Evolutionary conservation across 768 basidiomycete species (phyloP), one percentile per base, ranked within the genome.

Genomic region (Boletellus sp.): DNA sequence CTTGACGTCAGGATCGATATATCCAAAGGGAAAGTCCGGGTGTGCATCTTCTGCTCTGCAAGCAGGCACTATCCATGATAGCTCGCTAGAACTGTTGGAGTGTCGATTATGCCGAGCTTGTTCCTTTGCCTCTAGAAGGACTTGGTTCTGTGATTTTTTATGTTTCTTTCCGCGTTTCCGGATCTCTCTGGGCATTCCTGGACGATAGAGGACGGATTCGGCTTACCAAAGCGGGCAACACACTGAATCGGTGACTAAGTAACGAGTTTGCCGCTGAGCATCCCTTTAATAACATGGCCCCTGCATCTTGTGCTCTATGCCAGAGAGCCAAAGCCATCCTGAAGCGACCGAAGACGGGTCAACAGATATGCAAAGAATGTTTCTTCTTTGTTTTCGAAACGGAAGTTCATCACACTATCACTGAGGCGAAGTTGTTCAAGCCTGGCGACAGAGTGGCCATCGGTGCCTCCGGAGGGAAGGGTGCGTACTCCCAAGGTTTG

Each of bases 341-440:
- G 36, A 94, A 90, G 62, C 77, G 96, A 16, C 96, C 95, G 3
- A 99, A 99, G 70, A 99, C 94, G 1, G 93, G 93, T 0, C 94
- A 97, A 63, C 92, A 94, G 66, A 94, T 98, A 52, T 99, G 96
- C 76, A 88, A 86, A 68, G 84, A 87, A 34, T 99, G 96, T 66
- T 96, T 94, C 72, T 99, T 92, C 74, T 83, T 83, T 57, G 94
- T 97, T 35, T 99, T 99, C 60, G 96, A 99, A 75, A 95, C 93
- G 1, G 96, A 99, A 67, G 86, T 99, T 24, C 96, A 99, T 73
- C 87, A 94, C 65, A 97, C 96, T 1, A 97, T 98, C 64, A 83
- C 75, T 6, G 79, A 90, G 60, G 80, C 90, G 11, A 74, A 74
- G 48, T 75, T 99, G 4, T 99, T 99, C 76, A 84, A 83, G 63